Conservation (phyloP, 495 filamentous ascomycete genomes). For the Penicilliopsis zonata region DNA sequence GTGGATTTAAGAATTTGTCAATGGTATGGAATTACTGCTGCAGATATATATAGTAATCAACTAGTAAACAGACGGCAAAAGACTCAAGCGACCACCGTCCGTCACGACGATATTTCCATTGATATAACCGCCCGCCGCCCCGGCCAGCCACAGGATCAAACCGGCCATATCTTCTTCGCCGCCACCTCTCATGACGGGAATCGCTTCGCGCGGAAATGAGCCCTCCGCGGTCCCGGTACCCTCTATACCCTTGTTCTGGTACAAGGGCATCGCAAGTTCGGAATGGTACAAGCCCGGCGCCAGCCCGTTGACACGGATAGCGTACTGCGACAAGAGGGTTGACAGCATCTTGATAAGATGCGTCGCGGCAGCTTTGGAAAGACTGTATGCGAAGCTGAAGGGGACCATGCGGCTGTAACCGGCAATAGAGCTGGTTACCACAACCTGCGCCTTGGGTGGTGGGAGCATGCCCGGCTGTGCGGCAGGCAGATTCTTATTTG, state of each 20-base stretch:
- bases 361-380: conserved; percentile 50
- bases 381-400: conserved; percentile 48
- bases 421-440: conserved; percentile 52
- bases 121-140: conserved; percentile 46
- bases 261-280: conserved; percentile 43
- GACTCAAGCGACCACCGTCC: conserved; percentile 46
- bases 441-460: conserved; percentile 45
- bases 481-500: conserved; percentile 38
- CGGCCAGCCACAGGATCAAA: conserved; percentile 49
- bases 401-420: conserved; percentile 43
- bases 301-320: conserved; percentile 54
- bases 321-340: conserved; percentile 38
- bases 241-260: conserved; percentile 6
- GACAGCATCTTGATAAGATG: conserved; percentile 54
- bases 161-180: conserved; percentile 52
- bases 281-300: conserved; percentile 54
- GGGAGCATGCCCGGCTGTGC: conserved; percentile 25
- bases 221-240: conserved; percentile 22
- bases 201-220: conserved; percentile 27
- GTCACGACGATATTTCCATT: conserved; percentile 45
- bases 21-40: neutral
- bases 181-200: conserved; percentile 42
- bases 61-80: conserved; percentile 37
- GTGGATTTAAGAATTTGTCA: no score
- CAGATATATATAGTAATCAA: conserved; percentile 1